Conservation (phyloP, 768 basidiomycete species). For the Pholiota microspora region DNA sequence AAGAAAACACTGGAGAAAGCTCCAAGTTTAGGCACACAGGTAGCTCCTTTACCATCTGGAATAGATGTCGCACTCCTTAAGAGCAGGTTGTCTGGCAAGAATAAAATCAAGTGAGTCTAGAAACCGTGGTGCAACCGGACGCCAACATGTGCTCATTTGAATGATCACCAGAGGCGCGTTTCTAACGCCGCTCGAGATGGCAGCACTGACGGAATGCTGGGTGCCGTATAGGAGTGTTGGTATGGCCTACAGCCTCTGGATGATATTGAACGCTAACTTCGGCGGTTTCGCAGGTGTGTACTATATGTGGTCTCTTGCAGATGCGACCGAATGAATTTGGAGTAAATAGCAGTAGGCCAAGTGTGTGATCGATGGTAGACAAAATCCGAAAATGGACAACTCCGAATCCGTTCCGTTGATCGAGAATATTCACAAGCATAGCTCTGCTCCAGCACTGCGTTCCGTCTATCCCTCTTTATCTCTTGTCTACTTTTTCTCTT, state of each 20-base stretch:
- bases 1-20: slow-evolving; percentile 48
- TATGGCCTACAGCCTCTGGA: slow-evolving; percentile 27
- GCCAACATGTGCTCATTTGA: slow-evolving; percentile 12
- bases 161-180: slow-evolving; percentile 54
- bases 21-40: slow-evolving; percentile 14
- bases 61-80: slow-evolving; percentile 56
- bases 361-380: slow-evolving; percentile 15
- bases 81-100: slow-evolving; percentile 63
- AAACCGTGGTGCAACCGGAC: slow-evolving; percentile 5
- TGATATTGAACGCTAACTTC: slow-evolving; percentile 1
- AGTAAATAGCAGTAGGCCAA: slow-evolving; percentile 1
- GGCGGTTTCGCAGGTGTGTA: slow-evolving; percentile 53
- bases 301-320: slow-evolving; percentile 83
- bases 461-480: slow-evolving; percentile 14
- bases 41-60: slow-evolving; percentile 52
- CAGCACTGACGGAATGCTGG: slow-evolving; percentile 72
- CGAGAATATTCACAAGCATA: slow-evolving; percentile 15
- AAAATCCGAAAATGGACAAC: slow-evolving; percentile 16
- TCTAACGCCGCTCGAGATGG: slow-evolving; percentile 82
- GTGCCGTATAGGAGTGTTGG: slow-evolving; percentile 81
- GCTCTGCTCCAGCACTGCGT: slow-evolving; percentile 8
- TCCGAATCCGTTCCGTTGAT: slow-evolving; percentile 22
- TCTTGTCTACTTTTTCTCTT: slow-evolving; percentile 3
- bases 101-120: slow-evolving; percentile 62
- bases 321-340: no score